These are phyloP conservation scores for Fusarium cicatricum DNA, from an alignment of 2,329 filamentous ascomycete genomes.

Conservation along the genomic window DNA sequence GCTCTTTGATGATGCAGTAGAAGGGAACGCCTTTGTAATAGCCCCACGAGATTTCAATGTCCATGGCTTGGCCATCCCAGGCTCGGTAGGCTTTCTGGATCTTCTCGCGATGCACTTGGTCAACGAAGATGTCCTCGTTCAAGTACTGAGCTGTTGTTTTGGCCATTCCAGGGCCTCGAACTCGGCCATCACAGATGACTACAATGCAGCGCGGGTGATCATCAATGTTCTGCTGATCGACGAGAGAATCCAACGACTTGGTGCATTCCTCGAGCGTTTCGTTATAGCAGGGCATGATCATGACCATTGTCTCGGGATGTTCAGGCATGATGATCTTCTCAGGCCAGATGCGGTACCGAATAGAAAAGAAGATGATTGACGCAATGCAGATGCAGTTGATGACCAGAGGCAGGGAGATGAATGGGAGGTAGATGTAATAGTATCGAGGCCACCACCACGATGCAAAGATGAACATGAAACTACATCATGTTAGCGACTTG, in stretches of 20 bases:
- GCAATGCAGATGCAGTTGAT: slow-evolving; percentile 40
- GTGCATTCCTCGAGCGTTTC: slow-evolving; percentile 51
- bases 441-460: slow-evolving; percentile 40
- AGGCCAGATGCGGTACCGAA: slow-evolving; percentile 18
- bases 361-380: slow-evolving; percentile 29
- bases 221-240: slow-evolving; percentile 32
- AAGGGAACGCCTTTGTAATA: slow-evolving; percentile 52
- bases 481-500: background rate
- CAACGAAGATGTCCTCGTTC: slow-evolving; percentile 50
- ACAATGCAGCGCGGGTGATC: slow-evolving; percentile 34
- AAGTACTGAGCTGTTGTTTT: slow-evolving; percentile 46
- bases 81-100: slow-evolving; percentile 49
- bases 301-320: slow-evolving; percentile 47
- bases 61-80: slow-evolving; percentile 50
- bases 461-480: slow-evolving; percentile 38
- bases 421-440: slow-evolving; percentile 37
- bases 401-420: slow-evolving; percentile 39
- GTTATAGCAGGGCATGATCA: slow-evolving; percentile 54
- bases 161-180: slow-evolving; percentile 36
- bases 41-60: slow-evolving; percentile 48
- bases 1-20: slow-evolving; percentile 53
- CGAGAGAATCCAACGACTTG: slow-evolving; percentile 44
- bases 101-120: slow-evolving; percentile 35
- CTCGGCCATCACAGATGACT: slow-evolving; percentile 38
- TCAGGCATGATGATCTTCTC: slow-evolving; percentile 31